These are phyloP conservation scores for Talinum fruticosum DNA, from an alignment of 148 eudicot species.

Conservation along the genomic window DNA sequence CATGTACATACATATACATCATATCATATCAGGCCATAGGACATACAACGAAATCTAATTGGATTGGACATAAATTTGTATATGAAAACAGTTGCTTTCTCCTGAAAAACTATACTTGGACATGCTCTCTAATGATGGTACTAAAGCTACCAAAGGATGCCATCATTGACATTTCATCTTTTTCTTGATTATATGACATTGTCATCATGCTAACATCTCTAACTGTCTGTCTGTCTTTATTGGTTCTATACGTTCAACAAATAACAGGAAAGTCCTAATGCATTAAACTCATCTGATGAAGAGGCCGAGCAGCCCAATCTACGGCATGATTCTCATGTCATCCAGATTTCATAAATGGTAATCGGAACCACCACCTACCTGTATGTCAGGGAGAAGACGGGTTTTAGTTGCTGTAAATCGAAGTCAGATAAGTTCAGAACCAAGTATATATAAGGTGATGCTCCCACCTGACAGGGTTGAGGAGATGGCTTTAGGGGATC, in stretches of 20 bases:
- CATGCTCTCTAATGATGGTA: too few species aligned
- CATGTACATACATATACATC: too few species aligned
- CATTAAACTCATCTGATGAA: constrained; percentile 19
- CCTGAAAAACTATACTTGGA: too few species aligned
- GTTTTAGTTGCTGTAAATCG: not conserved
- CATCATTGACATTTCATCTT: not conserved
- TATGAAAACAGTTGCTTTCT: too few species aligned
- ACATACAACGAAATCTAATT: too few species aligned
- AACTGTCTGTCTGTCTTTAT: not conserved
- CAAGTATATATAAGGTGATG: constrained; percentile 3
- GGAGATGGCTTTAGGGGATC: constrained; percentile 25
- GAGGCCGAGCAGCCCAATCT: constrained; percentile 14
- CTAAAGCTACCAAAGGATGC: not conserved
- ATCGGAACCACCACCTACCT: not conserved
- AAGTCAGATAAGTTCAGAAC: not conserved
- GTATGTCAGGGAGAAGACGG: not conserved
- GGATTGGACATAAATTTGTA: too few species aligned
- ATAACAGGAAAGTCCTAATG: constrained; percentile 18
- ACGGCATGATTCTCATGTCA: constrained; percentile 25
- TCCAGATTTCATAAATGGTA: constrained; percentile 22
- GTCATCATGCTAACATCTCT: not conserved
- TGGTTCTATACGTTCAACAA: not conserved
- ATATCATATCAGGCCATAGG: too few species aligned
- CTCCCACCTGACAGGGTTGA: constrained; percentile 37
- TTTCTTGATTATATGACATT: not conserved